Evolutionary conservation across 2,329 filamentous ascomycete species (phyloP).

Genomic region (Xylaria polymorpha): DNA sequence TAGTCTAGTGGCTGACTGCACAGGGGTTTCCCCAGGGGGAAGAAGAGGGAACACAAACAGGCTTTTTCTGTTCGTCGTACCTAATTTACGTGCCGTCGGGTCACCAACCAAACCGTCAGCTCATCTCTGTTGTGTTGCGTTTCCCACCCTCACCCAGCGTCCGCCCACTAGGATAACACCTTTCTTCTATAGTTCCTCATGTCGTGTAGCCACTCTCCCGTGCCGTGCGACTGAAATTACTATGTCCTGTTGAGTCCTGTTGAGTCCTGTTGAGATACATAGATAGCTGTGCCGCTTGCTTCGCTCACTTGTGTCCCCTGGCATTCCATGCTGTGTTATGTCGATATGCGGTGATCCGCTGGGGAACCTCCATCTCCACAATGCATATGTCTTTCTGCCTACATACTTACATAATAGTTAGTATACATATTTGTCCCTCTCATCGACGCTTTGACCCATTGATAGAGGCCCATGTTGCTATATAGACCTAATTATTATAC

Average conservation of each 20-base stretch:
- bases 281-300: not conserved
- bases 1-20: constrained; percentile 34
- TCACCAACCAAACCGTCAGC: constrained; percentile 16
- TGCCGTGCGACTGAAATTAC: constrained; percentile 3
- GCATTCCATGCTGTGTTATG: constrained; percentile 21
- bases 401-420: too few species aligned
- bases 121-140: constrained; percentile 17
- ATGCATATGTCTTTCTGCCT: constrained; percentile 2
- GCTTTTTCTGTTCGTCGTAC: constrained; percentile 16
- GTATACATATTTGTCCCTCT: not conserved
- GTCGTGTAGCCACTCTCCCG: constrained; percentile 14
- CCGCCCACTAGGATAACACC: constrained; percentile 4
- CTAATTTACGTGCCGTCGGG: constrained; percentile 7
- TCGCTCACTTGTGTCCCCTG: not conserved
- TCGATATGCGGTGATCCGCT: constrained; percentile 21
- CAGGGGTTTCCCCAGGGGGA: constrained; percentile 34
- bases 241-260: constrained; percentile 12
- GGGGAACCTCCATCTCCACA: constrained; percentile 13
- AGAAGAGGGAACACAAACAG: constrained; percentile 21
- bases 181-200: constrained; percentile 17
- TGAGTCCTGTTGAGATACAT: constrained; percentile 9
- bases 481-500: not conserved
- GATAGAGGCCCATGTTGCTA: not conserved
- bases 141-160: constrained; percentile 10
- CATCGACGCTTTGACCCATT: not conserved